phyloP scores from a whole-genome alignment of 2,329 filamentous ascomycete genomes.

The Gremmenia infestans region DNA sequence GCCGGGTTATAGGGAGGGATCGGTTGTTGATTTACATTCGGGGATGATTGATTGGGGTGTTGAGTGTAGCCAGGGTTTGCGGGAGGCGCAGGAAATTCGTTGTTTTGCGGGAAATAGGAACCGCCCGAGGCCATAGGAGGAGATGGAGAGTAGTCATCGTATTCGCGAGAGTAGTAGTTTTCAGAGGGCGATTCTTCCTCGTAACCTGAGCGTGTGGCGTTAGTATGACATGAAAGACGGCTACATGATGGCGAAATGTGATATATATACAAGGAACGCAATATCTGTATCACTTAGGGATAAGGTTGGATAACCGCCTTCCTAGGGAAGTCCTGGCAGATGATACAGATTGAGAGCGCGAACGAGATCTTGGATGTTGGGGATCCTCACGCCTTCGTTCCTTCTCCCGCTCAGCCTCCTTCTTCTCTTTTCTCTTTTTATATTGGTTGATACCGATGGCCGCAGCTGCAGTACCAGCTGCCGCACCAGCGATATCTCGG shows the following conservation, averaged over 20 bases:
- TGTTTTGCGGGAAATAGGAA: constrained; percentile 27
- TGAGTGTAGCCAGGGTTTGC: constrained; percentile 17
- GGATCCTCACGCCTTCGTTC: constrained; percentile 33
- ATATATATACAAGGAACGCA: constrained; percentile 12
- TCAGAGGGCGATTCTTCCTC: constrained; percentile 30
- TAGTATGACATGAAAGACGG: constrained; percentile 14
- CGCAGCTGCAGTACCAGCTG: constrained; percentile 52
- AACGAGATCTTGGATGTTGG: constrained; percentile 30
- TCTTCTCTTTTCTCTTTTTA: constrained; percentile 41
- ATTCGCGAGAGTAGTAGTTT: constrained; percentile 28
- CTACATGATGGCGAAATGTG: constrained; percentile 15
- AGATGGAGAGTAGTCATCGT: constrained; percentile 30
- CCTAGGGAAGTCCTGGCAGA: constrained; percentile 26
- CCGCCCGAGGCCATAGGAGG: constrained; percentile 32
- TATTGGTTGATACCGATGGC: constrained; percentile 60
- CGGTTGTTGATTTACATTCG: constrained; percentile 20
- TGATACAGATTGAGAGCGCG: constrained; percentile 27
- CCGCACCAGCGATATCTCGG: constrained; percentile 50
- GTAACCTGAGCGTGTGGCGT: constrained; percentile 24
- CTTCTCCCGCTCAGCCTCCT: constrained; percentile 33
- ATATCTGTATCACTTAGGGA: constrained; percentile 24
- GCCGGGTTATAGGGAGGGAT: constrained; percentile 31
- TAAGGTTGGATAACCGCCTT: constrained; percentile 29
- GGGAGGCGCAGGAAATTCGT: constrained; percentile 22
- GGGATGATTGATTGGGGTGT: constrained; percentile 23